Evolutionary conservation across 73 alveolate genomes (phyloP), one percentile per base, ranked within the genome.

Genomic region (Paramecium sonneborni): DNA sequence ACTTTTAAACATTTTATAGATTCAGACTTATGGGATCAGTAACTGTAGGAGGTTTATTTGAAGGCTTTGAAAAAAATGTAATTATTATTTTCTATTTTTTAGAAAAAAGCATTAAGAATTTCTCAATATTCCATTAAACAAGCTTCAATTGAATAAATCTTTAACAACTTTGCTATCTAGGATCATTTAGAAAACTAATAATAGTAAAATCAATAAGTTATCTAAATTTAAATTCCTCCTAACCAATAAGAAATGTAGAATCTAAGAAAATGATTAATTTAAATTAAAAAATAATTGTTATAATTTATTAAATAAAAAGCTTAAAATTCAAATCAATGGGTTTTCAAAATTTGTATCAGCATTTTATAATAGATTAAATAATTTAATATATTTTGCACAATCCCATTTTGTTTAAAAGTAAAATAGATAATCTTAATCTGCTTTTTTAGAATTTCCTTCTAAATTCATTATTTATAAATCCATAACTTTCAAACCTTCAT

Each of bases 111-210:
- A 9, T 35, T 92, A n/a, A 85, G 85, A 32, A 85, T 92, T 4
- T 52, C 79, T 11, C 69, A 92, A 38, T 93, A 93, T 43, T 85
- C 94, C 15, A 85, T 93, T 24, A 91, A 93, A 44, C 82, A 93
- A 57, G 93, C 95, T 12, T 74, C 96, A 1, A 55, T 93, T 3
- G 96, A 93, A 24, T 52, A 93, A n/a, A 93, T 93, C 6, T 93
- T 93, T 87, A 93, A 93, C 34, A 67, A 68, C 37, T 93, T 93
- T 92, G 96, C 96, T 28, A 38, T 90, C 0, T 52, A 92, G 58
- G 84, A 62, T 62, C 84, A 62, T 9, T 11, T 30, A 3, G 84
- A 32, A 62, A 30, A 62, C 48, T 62, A 62, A 62, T 5, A 30
- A 62, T 26, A 1, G 24, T 9, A 62, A 62, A 52, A 52, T 52